Conservation (phyloP, 257 asterid genomes). For the Oldenlandia corymbosa region DNA sequence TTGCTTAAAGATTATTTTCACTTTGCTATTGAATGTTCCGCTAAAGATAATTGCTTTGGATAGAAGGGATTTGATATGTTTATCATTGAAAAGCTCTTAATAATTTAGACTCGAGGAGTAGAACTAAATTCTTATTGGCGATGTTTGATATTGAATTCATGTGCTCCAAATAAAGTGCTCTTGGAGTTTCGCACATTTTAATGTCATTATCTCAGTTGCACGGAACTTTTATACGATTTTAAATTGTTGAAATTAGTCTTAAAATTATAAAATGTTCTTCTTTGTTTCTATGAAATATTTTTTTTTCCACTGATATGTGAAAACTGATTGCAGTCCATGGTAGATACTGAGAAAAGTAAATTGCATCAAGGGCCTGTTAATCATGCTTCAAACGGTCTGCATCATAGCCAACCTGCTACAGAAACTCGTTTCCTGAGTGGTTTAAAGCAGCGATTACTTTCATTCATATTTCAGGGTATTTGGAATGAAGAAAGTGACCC, state of each 20-base stretch:
- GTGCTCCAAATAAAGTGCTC: neutral
- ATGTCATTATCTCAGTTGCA: neutral
- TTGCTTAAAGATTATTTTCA: slow-evolving; percentile 25
- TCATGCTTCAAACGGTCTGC: slow-evolving; percentile 42
- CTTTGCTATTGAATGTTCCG: neutral
- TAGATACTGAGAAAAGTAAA: slow-evolving; percentile 40
- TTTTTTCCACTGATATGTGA: slow-evolving; percentile 11
- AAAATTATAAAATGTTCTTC: neutral
- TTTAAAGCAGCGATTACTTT: slow-evolving; percentile 87
- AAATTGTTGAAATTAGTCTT: neutral
- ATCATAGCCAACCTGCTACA: slow-evolving; percentile 27
- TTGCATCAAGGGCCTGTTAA: slow-evolving; percentile 27
- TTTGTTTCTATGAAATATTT: slow-evolving; percentile 10
- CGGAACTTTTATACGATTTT: neutral
- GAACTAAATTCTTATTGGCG: neutral
- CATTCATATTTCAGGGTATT: slow-evolving; percentile 81
- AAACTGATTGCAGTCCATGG: slow-evolving; percentile 31
- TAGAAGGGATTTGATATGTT: neutral
- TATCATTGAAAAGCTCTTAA: neutral
- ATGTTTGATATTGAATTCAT: neutral
- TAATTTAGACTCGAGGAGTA: neutral
- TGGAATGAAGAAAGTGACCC: slow-evolving; percentile 93
- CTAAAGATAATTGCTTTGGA: neutral
- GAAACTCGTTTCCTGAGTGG: slow-evolving; percentile 71
- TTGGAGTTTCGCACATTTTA: neutral